Base-by-base conservation (phyloP, 352 stramenopile species). In the Phytophthora hibernalis region DNA sequence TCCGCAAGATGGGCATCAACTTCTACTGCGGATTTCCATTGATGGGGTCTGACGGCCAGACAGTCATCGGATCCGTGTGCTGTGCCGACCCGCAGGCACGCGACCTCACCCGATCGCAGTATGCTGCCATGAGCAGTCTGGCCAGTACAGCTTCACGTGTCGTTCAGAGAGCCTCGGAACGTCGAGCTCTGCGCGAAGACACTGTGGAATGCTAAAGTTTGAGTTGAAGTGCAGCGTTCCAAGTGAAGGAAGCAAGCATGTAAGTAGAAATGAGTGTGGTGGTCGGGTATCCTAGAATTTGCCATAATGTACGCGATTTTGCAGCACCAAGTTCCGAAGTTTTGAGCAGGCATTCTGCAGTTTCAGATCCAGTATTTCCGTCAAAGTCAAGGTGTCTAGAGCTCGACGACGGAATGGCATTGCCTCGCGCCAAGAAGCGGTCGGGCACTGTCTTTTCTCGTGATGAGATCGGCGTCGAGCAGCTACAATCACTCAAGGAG, bases 21-120 rank as follows among this genome's bases (percentile, higher is more conserved):
- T 93, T 90, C 66, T 92, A 93, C 80, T 92, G 82, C 68, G 85
- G 85, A 7, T 91, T 92, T 43, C 85, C 85, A 13, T 50, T 93
- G 20, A 22, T 87, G 5, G 66, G 73, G 2, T 57, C 69, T 1
- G 75, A 89, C 53, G 70, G 73, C 47, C 68, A 87, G 31, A 84
- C 76, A 9, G 65, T 87, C 48, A 87, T 93, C 51, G 85, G 83
- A 3, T 79, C 76, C 3, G 61, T 93, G 33, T 91, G 83, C 59
- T 91, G 80, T 56, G 67, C 87, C 8, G 79, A 87, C 55, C 65
- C 58, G 26, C 62, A 87, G 53, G 76, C 76, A 44, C 72, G 73
- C 42, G 57, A 77, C 42, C 70, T 93, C 38, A 87, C 75, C 12
- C 70, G 70, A 30, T 80, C 79, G 18, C 80, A 93, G 74, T 93